Evolutionary conservation across 2,329 filamentous ascomycete genomes (phyloP).

Genomic region (Coniochaeta sp.): DNA sequence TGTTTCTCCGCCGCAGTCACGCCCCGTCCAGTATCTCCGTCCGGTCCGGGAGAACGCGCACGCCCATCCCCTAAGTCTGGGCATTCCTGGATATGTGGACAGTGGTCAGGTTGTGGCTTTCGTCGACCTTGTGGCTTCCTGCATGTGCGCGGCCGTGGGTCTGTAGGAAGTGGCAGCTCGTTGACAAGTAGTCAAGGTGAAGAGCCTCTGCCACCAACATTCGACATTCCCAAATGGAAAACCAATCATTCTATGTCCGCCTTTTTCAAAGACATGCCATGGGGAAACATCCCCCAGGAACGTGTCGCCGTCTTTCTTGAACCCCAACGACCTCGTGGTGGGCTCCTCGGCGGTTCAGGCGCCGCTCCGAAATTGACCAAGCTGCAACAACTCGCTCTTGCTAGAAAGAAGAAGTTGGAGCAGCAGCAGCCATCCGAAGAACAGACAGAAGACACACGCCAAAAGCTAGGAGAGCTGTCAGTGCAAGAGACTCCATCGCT

Average conservation of each 20-base stretch:
- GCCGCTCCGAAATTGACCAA: constrained; percentile 72
- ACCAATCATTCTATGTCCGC: neutral
- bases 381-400: constrained; percentile 79
- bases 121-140: neutral
- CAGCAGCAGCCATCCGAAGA: constrained; percentile 38
- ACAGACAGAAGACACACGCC: constrained; percentile 18
- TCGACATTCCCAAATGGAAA: neutral
- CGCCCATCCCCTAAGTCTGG: neutral
- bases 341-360: constrained; percentile 70
- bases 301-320: constrained; percentile 60
- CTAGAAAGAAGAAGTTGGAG: constrained; percentile 74
- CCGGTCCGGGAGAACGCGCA: neutral
- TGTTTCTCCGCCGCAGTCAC: neutral
- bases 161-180: constrained; percentile 4
- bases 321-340: constrained; percentile 45
- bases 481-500: constrained; percentile 7
- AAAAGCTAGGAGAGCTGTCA: constrained; percentile 13
- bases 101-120: neutral
- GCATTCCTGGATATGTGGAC: neutral
- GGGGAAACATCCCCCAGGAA: constrained; percentile 64
- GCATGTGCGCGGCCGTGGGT: neutral
- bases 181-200: constrained; percentile 12
- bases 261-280: constrained; percentile 80
- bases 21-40: neutral
- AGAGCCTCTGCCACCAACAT: neutral